phyloP scores from a whole-genome alignment of 1,139 yeast genomes.

The Candida glucosophila region DNA sequence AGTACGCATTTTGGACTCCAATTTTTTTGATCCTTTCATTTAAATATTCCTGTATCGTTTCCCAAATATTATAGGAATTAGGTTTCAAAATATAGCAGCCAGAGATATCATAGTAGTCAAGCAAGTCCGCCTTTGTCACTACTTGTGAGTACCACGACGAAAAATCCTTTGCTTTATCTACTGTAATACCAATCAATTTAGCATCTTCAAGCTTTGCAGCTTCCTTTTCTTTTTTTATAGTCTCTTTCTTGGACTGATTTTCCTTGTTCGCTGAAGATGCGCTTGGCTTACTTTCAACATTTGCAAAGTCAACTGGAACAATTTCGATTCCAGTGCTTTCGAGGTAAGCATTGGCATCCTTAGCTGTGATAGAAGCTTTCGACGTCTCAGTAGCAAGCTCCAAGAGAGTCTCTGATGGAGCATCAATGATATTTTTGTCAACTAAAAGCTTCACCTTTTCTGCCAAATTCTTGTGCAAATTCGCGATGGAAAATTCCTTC shows the following conservation, averaged over 20 bases:
- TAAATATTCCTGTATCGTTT: conserved; percentile 82
- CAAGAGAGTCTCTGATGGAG: conserved; percentile 33
- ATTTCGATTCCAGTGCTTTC: conserved; percentile 49
- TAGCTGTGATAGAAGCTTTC: conserved; percentile 48
- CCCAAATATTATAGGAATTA: conserved; percentile 92
- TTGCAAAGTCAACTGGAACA: conserved; percentile 49
- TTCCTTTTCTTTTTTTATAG: conserved; percentile 26
- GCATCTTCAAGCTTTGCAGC: conserved; percentile 74
- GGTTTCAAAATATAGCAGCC: conserved; percentile 99
- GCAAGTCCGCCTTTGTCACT: conserved; percentile 92
- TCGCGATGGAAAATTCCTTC: conserved; percentile 60
- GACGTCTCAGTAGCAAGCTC: conserved; percentile 53
- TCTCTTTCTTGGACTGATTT: conserved; percentile 15
- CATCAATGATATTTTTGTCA: conserved; percentile 45
- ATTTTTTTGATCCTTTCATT: conserved; percentile 69
- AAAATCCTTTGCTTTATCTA: conserved; percentile 85
- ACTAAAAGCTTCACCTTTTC: conserved; percentile 60
- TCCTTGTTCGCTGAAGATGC: conserved; percentile 24
- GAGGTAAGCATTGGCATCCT: conserved; percentile 45
- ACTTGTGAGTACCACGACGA: conserved; percentile 97
- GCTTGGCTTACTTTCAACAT: conserved; percentile 16
- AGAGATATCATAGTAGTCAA: conserved; percentile 96
- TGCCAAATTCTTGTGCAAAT: conserved; percentile 43
- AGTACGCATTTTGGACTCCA: conserved; percentile 92
- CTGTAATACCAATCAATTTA: conserved; percentile 91